Conservation (phyloP, 495 filamentous ascomycete species). For the Astrothelium macrocarpum region DNA sequence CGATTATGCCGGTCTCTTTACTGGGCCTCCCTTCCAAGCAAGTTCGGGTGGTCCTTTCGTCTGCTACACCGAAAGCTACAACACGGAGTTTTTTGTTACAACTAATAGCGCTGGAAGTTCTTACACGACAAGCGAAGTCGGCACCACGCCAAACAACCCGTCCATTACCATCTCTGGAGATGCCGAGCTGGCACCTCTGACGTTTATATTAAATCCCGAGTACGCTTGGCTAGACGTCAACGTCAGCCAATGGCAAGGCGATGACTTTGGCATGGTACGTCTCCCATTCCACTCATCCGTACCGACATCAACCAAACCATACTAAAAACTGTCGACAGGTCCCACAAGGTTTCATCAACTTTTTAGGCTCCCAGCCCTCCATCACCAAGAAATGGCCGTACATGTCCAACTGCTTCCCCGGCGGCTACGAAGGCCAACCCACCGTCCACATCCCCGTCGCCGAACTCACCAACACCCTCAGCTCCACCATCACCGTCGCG, state of each 20-base stretch:
- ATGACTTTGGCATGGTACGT: not conserved
- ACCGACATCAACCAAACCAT: not conserved
- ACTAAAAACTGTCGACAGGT: not conserved
- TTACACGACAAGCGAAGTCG: no score
- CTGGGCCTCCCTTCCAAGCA: not conserved
- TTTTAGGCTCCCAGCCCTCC: not conserved
- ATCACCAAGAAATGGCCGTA: not conserved
- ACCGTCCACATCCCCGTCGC: not conserved
- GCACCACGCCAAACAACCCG: not conserved
- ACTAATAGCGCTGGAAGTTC: not conserved
- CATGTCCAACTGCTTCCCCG: conserved; percentile 1
- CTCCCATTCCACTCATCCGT: not conserved
- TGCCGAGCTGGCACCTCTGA: not conserved
- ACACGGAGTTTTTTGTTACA: not conserved
- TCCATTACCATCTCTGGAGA: not conserved
- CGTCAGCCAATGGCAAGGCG: not conserved
- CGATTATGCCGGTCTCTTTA: not conserved
- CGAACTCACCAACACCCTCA: conserved; percentile 4
- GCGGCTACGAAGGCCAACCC: not conserved
- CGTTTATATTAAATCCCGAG: not conserved
- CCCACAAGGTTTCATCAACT: not conserved
- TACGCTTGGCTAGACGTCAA: not conserved
- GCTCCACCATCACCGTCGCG: not conserved
- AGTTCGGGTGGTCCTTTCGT: not conserved
- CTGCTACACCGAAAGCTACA: not conserved